These are phyloP conservation scores for Diplocarpon mali DNA, from an alignment of 2,329 filamentous ascomycete species.

Conservation along the genomic window DNA sequence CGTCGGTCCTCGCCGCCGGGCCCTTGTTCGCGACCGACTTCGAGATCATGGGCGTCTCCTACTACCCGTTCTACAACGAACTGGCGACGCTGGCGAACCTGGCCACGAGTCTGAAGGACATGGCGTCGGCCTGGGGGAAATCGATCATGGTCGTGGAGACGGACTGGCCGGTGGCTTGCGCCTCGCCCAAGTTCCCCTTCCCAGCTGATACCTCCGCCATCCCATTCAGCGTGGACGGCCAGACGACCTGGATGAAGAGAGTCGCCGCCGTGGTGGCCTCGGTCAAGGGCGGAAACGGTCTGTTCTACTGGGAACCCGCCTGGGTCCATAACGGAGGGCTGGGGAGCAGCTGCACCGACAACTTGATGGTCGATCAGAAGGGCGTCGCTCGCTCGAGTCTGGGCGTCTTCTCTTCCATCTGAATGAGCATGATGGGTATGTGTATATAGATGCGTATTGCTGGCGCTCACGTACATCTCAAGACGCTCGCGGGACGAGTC, in stretches of 20 bases:
- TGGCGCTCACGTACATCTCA: too few species aligned
- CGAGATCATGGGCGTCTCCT: conserved; percentile 62
- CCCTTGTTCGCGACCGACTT: conserved; percentile 44
- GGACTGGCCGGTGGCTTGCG: conserved; percentile 57
- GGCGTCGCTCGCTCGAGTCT: conserved; percentile 37
- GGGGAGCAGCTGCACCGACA: conserved; percentile 54
- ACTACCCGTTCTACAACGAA: conserved; percentile 59
- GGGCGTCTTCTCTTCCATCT: too few species aligned
- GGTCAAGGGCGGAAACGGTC: conserved; percentile 42
- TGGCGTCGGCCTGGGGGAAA: conserved; percentile 53
- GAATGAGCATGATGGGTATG: too few species aligned
- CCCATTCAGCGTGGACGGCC: conserved; percentile 51
- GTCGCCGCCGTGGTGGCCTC: conserved; percentile 45
- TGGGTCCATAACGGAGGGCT: conserved; percentile 54
- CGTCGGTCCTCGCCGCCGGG: conserved; percentile 40
- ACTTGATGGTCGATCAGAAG: conserved; percentile 47
- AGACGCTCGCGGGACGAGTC: too few species aligned
- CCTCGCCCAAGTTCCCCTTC: conserved; percentile 45
- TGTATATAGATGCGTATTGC: too few species aligned
- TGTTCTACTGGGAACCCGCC: conserved; percentile 67
- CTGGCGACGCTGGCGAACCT: conserved; percentile 48
- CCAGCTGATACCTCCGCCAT: conserved; percentile 48
- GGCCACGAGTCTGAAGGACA: conserved; percentile 42
- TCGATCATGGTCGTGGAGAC: conserved; percentile 59
- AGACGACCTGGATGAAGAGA: conserved; percentile 48